A percentile compares a stretch with the other conserved stretches of the same genome.
phyloP scores from a whole-genome alignment of 345 rosid genomes.

The Hibiscus mutabilis region DNA sequence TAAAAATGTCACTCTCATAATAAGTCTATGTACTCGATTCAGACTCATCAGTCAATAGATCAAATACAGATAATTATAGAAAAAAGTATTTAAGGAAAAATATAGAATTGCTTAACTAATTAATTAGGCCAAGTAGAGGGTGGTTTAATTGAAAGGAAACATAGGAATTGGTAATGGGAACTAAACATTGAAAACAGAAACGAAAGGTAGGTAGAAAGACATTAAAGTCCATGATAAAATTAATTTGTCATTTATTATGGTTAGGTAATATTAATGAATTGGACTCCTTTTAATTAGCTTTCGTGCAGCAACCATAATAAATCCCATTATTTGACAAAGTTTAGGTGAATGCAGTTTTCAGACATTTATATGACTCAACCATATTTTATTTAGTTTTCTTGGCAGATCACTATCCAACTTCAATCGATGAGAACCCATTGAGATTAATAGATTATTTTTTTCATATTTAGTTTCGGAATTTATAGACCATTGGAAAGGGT shows the following conservation, averaged over 20 bases:
- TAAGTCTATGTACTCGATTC: too few relatives aligned
- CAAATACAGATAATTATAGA: too few relatives aligned
- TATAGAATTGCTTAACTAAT: neutral
- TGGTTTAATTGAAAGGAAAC: neutral
- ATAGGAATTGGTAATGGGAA: neutral
- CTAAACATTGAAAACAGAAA: conserved; percentile 10
- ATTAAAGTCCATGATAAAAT: conserved; percentile 21
- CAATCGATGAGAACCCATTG: too few relatives aligned
- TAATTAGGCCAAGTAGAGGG: neutral
- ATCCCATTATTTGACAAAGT: conserved; percentile 31
- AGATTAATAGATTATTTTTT: too few relatives aligned
- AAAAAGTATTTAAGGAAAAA: too few relatives aligned
- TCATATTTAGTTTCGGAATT: too few relatives aligned
- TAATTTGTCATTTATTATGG: conserved; percentile 34
- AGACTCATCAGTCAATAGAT: too few relatives aligned
- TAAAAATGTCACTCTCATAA: too few relatives aligned
- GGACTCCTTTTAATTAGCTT: conserved; percentile 25
- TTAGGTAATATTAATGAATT: conserved; percentile 37
- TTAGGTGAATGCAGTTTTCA: conserved; percentile 43
- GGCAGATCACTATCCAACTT: conserved; percentile 14
- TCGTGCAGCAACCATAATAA: conserved; percentile 16
- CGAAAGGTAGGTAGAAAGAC: conserved; percentile 21
- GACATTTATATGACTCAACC: conserved; percentile 43
- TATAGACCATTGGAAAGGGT: too few relatives aligned
- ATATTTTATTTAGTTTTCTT: conserved; percentile 13